Base-by-base conservation (phyloP, 352 stramenopile species). In the Globisporangium echinulatum region DNA sequence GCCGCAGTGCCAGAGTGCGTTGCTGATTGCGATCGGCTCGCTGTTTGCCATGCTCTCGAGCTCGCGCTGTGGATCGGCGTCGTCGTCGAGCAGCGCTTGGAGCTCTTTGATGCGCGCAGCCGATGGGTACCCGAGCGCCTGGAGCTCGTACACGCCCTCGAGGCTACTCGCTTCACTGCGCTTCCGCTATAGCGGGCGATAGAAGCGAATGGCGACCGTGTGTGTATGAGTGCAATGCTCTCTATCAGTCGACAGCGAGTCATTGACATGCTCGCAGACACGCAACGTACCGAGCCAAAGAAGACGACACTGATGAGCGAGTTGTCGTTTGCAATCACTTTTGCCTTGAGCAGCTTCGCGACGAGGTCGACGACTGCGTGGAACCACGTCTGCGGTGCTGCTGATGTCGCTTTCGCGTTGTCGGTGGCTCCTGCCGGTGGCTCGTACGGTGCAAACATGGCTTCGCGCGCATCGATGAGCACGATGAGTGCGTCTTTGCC, bases 401-500 rank as follows among this genome's bases (percentile, higher is more conserved):
- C 33, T 52, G 40, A 47, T 9, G 5, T 50, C 38, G 49, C 59
- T 11, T 65, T 51, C 11, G 58, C 59, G 39, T 71, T 56, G 0
- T 44, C 52, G 10, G 17, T 7, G 25, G 25, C 25, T 33, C 25
- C 25, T 11, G 14, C 47, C 7, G 59, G 1, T 11, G 54, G n/a
- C n/a, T 25, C 39, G 52, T 84, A 82, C 33, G 71, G 70, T 42
- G 67, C 62, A 57, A 91, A 89, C 78, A 94, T 92, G 55, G 55
- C 49, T 52, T 72, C 61, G 44, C 85, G 85, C 64, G 74, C 79
- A 67, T 94, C 85, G 48, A 94, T 64, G 40, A 94, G 65, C 54
- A 94, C 75, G 50, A 94, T 74, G 37, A 94, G 72, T 47, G 76
- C 85, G 54, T 94, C 85, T 58, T 88, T 89, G 19, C 82, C 85